A percentile compares a stretch with the other conserved stretches of the same genome.
phyloP scores from a whole-genome alignment of 345 rosid genomes.

The Ailanthus altissimus region DNA sequence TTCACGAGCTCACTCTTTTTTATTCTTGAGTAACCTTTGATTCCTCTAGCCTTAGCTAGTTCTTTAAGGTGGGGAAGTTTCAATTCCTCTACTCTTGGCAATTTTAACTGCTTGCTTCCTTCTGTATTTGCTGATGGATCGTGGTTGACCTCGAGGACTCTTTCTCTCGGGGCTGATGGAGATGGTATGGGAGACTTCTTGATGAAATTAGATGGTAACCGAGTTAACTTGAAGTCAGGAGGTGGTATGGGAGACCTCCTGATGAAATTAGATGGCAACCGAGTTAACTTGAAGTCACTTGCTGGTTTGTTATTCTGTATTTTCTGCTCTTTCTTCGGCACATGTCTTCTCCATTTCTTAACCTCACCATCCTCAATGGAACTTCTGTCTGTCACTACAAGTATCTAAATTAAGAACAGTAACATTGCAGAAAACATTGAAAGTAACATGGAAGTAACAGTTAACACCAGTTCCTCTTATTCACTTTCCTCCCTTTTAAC shows the following conservation, averaged over 20 bases:
- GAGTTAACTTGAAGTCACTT: conserved; percentile 19
- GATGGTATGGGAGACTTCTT: conserved; percentile 48
- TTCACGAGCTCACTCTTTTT: conserved; percentile 59
- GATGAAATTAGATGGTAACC: conserved; percentile 47
- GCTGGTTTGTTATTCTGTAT: background rate
- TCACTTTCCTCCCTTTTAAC: background rate
- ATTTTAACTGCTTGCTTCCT: conserved; percentile 7
- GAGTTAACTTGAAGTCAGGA: conserved; percentile 22
- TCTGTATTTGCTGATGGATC: conserved; percentile 8
- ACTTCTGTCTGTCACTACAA: conserved; percentile 15
- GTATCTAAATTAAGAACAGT: background rate
- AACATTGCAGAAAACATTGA: background rate
- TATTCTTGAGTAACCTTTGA: conserved; percentile 65
- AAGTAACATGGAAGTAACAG: background rate
- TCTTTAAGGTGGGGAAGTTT: conserved; percentile 66
- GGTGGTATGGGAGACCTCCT: conserved; percentile 48
- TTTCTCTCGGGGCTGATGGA: conserved; percentile 30
- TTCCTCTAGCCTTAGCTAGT: conserved; percentile 61
- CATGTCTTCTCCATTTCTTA: background rate
- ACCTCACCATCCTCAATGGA: background rate
- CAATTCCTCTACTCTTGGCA: conserved; percentile 47
- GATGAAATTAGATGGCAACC: conserved; percentile 47
- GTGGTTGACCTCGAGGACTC: conserved; percentile 16
- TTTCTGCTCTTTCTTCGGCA: conserved; percentile 15
- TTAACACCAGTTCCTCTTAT: background rate